Conservation (phyloP, 805 yeast genomes). For the Wickerhamiella dianesei region DNA sequence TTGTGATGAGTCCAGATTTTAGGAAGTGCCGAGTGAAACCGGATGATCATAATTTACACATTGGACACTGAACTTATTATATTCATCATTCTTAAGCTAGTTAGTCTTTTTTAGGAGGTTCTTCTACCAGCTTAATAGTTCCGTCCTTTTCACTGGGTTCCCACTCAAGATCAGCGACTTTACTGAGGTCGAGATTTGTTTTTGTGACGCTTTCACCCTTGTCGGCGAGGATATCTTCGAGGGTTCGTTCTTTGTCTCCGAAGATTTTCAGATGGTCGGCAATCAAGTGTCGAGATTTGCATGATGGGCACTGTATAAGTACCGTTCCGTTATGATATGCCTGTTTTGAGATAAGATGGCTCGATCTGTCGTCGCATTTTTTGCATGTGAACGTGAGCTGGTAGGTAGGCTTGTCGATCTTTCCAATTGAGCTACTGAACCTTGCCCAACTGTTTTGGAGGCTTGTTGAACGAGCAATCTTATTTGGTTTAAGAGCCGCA, state of each 20-base stretch:
- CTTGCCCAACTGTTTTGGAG: background rate
- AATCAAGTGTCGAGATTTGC: conserved; percentile 74
- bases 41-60: conserved; percentile 20
- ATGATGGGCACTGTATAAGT: conserved; percentile 81
- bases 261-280: conserved; percentile 82
- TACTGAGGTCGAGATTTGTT: conserved; percentile 43
- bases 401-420: conserved; percentile 62
- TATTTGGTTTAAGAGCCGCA: background rate
- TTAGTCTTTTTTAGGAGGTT: background rate
- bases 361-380: conserved; percentile 67
- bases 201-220: conserved; percentile 65
- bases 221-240: conserved; percentile 62
- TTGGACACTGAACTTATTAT: conserved; percentile 18
- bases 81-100: too few species aligned
- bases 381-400: conserved; percentile 91
- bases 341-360: conserved; percentile 85
- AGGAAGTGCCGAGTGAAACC: conserved; percentile 27
- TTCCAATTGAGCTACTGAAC: conserved; percentile 16
- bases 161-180: conserved; percentile 18
- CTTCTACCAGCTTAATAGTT: background rate
- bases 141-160: background rate
- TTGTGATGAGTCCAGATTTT: conserved; percentile 18
- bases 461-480: too few species aligned
- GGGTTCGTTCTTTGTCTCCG: conserved; percentile 60
- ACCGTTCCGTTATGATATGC: conserved; percentile 82